A percentile compares a stretch with the other conserved stretches of the same genome.
Evolutionary conservation across 2,329 filamentous ascomycete species (phyloP).

Genomic region (Fusarium sambucinum): DNA sequence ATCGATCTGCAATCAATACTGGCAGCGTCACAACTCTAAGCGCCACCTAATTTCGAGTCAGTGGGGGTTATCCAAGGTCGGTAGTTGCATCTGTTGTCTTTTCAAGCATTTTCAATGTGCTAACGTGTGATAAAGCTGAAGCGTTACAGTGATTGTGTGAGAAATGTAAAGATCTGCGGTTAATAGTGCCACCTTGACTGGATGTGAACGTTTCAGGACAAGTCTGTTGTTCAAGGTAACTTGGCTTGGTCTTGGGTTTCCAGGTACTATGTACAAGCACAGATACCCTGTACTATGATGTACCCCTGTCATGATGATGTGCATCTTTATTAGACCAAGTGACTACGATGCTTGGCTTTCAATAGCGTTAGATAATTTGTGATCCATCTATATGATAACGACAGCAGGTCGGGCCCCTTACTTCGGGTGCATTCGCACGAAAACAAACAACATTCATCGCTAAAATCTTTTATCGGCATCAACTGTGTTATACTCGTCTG

Average conservation of each 20-base stretch:
- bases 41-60: constrained; percentile 42
- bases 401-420: not conserved
- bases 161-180: constrained; percentile 23
- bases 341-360: not conserved
- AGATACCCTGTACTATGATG: not conserved
- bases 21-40: constrained; percentile 10
- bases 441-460: not conserved
- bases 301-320: constrained; percentile 4
- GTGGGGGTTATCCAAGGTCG: constrained; percentile 12
- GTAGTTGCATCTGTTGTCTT: constrained; percentile 5
- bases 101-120: constrained; percentile 9
- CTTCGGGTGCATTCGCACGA: not conserved
- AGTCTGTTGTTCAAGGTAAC: not conserved
- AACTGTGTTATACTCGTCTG: not conserved
- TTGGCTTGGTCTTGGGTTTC: not conserved
- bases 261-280: not conserved
- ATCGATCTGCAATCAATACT: constrained; percentile 26
- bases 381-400: not conserved
- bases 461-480: not conserved
- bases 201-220: constrained; percentile 4
- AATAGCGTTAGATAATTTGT: constrained; percentile 4
- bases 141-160: constrained; percentile 8
- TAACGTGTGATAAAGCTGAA: constrained; percentile 8
- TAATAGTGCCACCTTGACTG: constrained; percentile 5
- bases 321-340: not conserved